A percentile compares a stretch with the other conserved stretches of the same genome.
phyloP scores from a whole-genome alignment of 768 basidiomycete species.

The Xerocomellus amylosporus region DNA sequence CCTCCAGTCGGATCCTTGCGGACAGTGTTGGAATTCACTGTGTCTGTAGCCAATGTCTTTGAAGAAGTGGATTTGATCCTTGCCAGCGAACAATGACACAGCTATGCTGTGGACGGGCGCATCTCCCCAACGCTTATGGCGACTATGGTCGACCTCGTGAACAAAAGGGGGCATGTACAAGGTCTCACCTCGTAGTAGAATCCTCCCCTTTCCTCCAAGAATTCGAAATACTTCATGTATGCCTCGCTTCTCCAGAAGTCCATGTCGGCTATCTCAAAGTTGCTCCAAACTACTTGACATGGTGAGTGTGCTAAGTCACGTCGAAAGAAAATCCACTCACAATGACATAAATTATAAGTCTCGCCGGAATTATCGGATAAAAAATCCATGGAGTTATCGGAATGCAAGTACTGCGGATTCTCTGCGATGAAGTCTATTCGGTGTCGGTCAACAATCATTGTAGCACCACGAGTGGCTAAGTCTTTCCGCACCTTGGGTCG shows the following conservation, averaged over 20 bases:
- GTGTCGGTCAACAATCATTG: slow-evolving; percentile 38
- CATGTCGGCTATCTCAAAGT: slow-evolving; percentile 87
- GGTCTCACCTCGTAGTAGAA: slow-evolving; percentile 79
- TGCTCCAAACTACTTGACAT: slow-evolving; percentile 71
- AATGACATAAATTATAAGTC: slow-evolving; percentile 64
- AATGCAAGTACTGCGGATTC: slow-evolving; percentile 53
- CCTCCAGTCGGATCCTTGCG: slow-evolving; percentile 68
- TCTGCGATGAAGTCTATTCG: slow-evolving; percentile 51
- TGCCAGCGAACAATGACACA: slow-evolving; percentile 82
- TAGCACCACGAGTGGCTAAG: slow-evolving; percentile 13
- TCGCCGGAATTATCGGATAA: slow-evolving; percentile 65
- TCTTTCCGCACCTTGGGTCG: slow-evolving; percentile 49
- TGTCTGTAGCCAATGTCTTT: slow-evolving; percentile 92
- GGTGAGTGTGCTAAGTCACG: neutral
- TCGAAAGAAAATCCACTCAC: slow-evolving; percentile 33
- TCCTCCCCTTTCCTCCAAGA: slow-evolving; percentile 75
- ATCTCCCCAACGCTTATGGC: slow-evolving; percentile 81
- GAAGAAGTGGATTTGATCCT: slow-evolving; percentile 93
- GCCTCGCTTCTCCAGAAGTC: slow-evolving; percentile 83
- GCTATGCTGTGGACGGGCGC: slow-evolving; percentile 89
- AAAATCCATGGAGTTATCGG: slow-evolving; percentile 60
- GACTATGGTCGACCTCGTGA: slow-evolving; percentile 1
- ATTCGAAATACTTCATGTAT: slow-evolving; percentile 81
- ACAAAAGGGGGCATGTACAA: neutral
- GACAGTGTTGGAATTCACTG: slow-evolving; percentile 93